Conservation (phyloP, 106 monocot species). For the Agapanthus africanus region DNA sequence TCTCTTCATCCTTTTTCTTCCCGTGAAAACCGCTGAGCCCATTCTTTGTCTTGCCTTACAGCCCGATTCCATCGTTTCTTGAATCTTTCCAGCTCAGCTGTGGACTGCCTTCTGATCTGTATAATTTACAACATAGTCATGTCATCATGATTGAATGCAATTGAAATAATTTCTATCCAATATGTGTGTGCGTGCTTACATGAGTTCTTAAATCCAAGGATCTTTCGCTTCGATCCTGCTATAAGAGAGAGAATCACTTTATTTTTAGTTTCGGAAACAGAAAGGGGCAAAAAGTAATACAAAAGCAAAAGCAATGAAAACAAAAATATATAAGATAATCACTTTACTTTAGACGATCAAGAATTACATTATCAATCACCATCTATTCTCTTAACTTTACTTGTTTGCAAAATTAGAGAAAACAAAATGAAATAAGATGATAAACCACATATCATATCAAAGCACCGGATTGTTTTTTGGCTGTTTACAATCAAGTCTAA, state of each 20-base stretch:
- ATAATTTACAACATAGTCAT: neutral
- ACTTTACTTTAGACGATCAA: neutral
- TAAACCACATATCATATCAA: too few relatives aligned
- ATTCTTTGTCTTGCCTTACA: slow-evolving; percentile 48
- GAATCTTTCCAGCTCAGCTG: slow-evolving; percentile 72
- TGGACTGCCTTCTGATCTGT: slow-evolving; percentile 87
- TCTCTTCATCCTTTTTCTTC: slow-evolving; percentile 13
- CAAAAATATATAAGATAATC: neutral
- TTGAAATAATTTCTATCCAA: neutral
- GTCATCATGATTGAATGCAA: neutral
- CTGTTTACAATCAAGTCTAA: neutral
- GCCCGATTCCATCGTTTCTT: slow-evolving; percentile 68
- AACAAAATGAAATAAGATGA: too few relatives aligned
- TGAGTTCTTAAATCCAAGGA: slow-evolving; percentile 65
- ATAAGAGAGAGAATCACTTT: neutral
- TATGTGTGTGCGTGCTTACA: slow-evolving; percentile 30
- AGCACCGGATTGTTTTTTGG: neutral
- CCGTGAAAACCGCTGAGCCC: slow-evolving; percentile 46
- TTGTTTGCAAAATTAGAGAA: too few relatives aligned
- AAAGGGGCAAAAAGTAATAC: neutral
- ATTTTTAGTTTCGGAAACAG: too few relatives aligned
- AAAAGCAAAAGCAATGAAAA: neutral
- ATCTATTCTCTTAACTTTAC: neutral
- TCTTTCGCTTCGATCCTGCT: slow-evolving; percentile 31
- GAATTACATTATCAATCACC: neutral